Base-by-base conservation (phyloP, 1,284 basidiomycete species). In the Tausonia pullulans region DNA sequence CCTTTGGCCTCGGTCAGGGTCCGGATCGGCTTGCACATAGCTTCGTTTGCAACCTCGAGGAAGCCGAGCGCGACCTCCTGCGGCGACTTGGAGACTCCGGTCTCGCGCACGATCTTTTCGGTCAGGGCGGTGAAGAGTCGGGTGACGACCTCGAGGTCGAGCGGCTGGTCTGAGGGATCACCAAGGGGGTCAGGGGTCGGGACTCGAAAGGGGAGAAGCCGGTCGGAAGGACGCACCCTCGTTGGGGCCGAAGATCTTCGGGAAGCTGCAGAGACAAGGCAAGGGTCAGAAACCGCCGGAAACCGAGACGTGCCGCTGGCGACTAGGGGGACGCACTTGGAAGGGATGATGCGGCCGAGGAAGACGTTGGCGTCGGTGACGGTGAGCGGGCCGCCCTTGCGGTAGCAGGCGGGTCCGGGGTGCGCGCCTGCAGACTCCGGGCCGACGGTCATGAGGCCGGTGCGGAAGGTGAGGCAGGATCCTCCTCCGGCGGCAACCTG, bases 1-100 rank as follows among this genome's bases (percentile, higher is more conserved):
- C 94, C 93, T 58, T 89, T 80, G 0, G 89, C 91, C 76, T 95
- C 94, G 0, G 93, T 97, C 67, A 97, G 75, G 1, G 93, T 86
- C 5, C 93, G 84, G 67, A 97, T 96, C 2, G 93, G 94, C 54
- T 93, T 79, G 70, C n/a, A n/a, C 52, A 53, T 53, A n/a, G 61
- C 50, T 60, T 64, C 67, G 54, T 67, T 67, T 8, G 67, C 67
- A 27, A 65, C 61, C 71, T 90, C 89, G 78, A 94, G 87, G 74
- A 92, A 94, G 61, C 70, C 72, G 55, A 69, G 72, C 39, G 88
- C 84, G 87, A 97, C 84, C 74, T 97, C 89, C 72, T 97, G 93
- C 44, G 94, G 74, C 8, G 52, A 39, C 14, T n/a, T 78, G 8
- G 16, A 10, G 16, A 27, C 59, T 81, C 50, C 79, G 3, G 81